These are phyloP conservation scores for Blastobotrys muscicola DNA, from an alignment of 805 yeast species.

Conservation along the genomic window DNA sequence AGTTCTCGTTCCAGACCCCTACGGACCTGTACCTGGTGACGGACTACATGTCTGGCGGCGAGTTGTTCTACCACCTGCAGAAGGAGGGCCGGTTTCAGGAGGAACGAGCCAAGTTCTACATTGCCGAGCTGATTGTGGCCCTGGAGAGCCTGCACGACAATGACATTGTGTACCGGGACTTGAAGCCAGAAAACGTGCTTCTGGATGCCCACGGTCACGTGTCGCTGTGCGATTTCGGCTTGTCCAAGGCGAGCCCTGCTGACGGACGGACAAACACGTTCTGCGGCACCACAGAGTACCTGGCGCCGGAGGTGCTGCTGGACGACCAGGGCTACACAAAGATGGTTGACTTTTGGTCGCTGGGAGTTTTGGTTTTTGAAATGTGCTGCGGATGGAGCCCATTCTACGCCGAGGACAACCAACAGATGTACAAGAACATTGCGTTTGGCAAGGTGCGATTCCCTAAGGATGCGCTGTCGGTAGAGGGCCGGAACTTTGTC, in stretches of 20 bases:
- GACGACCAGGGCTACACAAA: slow-evolving; percentile 96
- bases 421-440: slow-evolving; percentile 97
- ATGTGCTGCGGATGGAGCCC: slow-evolving; percentile 99
- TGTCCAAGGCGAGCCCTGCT: slow-evolving; percentile 84
- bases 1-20: slow-evolving; percentile 94
- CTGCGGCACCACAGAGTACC: slow-evolving; percentile 96
- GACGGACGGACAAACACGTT: slow-evolving; percentile 92
- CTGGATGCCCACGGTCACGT: slow-evolving; percentile 96
- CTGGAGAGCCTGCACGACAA: slow-evolving; percentile 91
- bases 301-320: slow-evolving; percentile 91
- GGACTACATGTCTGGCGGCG: slow-evolving; percentile 98
- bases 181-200: slow-evolving; percentile 93
- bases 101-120: slow-evolving; percentile 91
- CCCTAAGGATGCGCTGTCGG: slow-evolving; percentile 88
- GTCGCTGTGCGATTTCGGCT: slow-evolving; percentile 94
- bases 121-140: slow-evolving; percentile 90
- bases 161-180: slow-evolving; percentile 91
- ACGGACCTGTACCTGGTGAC: slow-evolving; percentile 87
- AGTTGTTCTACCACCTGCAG: slow-evolving; percentile 92
- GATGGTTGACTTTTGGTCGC: slow-evolving; percentile 98
- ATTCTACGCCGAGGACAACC: slow-evolving; percentile 94
- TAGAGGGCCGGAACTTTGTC: slow-evolving; percentile 91
- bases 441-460: slow-evolving; percentile 97
- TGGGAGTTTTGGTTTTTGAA: slow-evolving; percentile 93
- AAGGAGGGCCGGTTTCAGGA: slow-evolving; percentile 92